Evolutionary conservation across 495 filamentous ascomycete genomes (phyloP), one percentile per base, ranked within the genome.

Genomic region (Hyphodiscus hymeniophilus): DNA sequence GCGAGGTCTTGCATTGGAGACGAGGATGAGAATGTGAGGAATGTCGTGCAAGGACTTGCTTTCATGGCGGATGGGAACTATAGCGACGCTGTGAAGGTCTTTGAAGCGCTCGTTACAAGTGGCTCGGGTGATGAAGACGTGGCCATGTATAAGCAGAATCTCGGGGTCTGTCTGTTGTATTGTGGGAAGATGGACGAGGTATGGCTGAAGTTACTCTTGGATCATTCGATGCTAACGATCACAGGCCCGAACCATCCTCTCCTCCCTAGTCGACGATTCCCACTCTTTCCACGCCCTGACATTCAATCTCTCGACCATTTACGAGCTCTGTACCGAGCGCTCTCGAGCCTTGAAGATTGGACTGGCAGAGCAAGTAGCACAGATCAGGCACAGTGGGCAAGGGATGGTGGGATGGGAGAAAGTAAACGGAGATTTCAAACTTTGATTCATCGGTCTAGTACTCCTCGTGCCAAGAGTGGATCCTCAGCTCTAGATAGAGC

Each of bases 281-380:
- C 66, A 77, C 17, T 75, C 78, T 0, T 94, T 89, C 52, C 75
- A 80, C 36, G 84, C 83, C 7, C 60, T 94, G 15, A 74, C 88
- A 1, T 98, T 96, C 64, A 98, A 98, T 60, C 68, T 98, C 7
- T 75, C 79, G 13, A 96, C 92, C 0, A 76, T 94, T 54, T 98
- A 94, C 60, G 92, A 98, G 63, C 76, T 98, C 4, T 91, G 85
- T 56, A 87, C 83, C 1, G 90, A 97, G 47, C 73, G 74, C 50
- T 72, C 83, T n/a, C 66, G 71, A 39, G 70, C 70, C 13, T 62
- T 82, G 56, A 97, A 95, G 66, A 62, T 74, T 16, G 61, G 66
- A 17, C 69, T 97, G 18, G 80, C 85, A 7, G 83, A 85, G 58
- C 75, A 69, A 24, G 69, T 94, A 13, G 82, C 88, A 1, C 51